Conservation (phyloP, 441 rosid species). For the Breynia disticha region DNA sequence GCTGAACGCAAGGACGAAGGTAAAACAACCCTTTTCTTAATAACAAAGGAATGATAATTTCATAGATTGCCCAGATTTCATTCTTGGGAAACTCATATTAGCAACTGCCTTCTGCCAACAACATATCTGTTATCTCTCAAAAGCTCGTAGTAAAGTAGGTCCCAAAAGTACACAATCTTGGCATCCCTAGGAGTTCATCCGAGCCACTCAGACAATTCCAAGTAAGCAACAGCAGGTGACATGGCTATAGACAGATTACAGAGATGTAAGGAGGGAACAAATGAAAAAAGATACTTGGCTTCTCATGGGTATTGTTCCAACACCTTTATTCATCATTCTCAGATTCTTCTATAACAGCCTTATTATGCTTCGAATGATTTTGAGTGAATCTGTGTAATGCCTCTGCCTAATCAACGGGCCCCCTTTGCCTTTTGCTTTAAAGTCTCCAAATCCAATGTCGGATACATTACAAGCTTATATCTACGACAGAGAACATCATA, state of each 20-base stretch:
- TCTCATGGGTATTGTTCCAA: slow-evolving; percentile 47
- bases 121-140: slow-evolving; percentile 10
- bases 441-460: slow-evolving; percentile 37
- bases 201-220: neutral
- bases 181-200: slow-evolving; percentile 10
- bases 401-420: slow-evolving; percentile 38
- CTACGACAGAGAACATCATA: slow-evolving; percentile 37
- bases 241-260: slow-evolving; percentile 20
- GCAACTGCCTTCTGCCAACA: slow-evolving; percentile 13
- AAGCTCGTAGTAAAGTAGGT: slow-evolving; percentile 7
- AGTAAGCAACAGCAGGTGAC: neutral
- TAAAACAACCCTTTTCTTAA: slow-evolving; percentile 52
- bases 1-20: too few relatives aligned
- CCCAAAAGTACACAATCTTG: slow-evolving; percentile 6
- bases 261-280: slow-evolving; percentile 33
- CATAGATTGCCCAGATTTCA: slow-evolving; percentile 23
- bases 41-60: slow-evolving; percentile 52
- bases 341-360: slow-evolving; percentile 76
- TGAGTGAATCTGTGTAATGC: slow-evolving; percentile 54
- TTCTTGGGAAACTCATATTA: slow-evolving; percentile 1
- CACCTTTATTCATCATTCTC: slow-evolving; percentile 43
- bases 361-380: slow-evolving; percentile 45
- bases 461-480: slow-evolving; percentile 46
- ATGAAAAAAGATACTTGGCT: slow-evolving; percentile 64
- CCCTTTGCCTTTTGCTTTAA: slow-evolving; percentile 53